Conservation (phyloP, 2,329 filamentous ascomycete genomes). For the Ophiosphaerella korrae region DNA sequence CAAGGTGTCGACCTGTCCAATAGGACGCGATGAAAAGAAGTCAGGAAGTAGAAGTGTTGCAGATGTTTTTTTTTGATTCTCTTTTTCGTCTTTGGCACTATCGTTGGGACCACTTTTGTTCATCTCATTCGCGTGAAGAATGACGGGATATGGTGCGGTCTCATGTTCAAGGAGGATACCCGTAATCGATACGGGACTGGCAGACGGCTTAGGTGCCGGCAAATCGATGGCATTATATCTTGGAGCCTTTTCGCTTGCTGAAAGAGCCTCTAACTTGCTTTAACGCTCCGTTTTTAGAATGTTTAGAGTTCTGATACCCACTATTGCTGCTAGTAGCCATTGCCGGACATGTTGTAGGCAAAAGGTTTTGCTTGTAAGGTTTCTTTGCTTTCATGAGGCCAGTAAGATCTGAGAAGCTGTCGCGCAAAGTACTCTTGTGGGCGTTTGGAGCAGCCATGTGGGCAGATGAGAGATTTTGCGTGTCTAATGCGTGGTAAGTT, state of each 20-base stretch:
- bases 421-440: slow-evolving; percentile 1
- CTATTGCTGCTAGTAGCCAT: neutral
- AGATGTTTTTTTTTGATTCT: no score
- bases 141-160: no score
- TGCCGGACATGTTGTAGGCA: neutral
- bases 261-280: slow-evolving; percentile 8
- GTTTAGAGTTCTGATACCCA: neutral
- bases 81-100: no score
- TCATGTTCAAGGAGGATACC: neutral
- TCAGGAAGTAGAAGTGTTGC: no score
- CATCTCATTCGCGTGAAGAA: no score
- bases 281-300: neutral
- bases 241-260: neutral
- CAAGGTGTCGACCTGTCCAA: no score
- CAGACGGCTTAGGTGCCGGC: neutral
- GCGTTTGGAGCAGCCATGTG: neutral
- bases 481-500: slow-evolving; percentile 56
- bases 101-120: no score
- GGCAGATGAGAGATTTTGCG: neutral
- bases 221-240: no score
- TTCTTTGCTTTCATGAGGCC: slow-evolving; percentile 25
- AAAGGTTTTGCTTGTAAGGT: slow-evolving; percentile 6
- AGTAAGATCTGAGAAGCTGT: slow-evolving; percentile 26
- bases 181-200: neutral
- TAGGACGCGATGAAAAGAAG: no score